These are phyloP conservation scores for Lecanicillium sp. DNA, from an alignment of 2,329 filamentous ascomycete species.

Conservation along the genomic window DNA sequence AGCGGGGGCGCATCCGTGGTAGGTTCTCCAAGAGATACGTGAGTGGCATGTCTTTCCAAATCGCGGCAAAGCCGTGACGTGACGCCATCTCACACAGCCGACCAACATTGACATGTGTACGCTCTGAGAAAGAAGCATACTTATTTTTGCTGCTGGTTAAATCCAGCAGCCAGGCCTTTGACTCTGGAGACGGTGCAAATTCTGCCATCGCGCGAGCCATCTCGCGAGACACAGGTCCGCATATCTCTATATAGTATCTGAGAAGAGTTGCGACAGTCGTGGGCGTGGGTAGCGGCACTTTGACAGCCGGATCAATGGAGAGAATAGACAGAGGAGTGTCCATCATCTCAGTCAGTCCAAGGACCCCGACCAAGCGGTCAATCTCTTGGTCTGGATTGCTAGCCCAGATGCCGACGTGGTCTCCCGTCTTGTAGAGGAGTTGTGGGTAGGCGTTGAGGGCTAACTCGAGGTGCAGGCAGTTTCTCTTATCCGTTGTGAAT, in stretches of 20 bases:
- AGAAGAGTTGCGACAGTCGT: conserved; percentile 31
- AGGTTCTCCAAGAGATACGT: conserved; percentile 49
- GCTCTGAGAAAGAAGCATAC: conserved; percentile 13
- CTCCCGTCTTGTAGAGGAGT: conserved; percentile 29
- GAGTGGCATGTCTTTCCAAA: conserved; percentile 25
- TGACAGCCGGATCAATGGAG: conserved; percentile 14
- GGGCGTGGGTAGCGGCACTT: conserved; percentile 25
- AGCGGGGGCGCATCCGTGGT: conserved; percentile 41
- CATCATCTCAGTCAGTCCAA: conserved; percentile 16
- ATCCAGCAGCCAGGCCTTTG: not conserved
- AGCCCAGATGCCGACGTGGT: conserved; percentile 31
- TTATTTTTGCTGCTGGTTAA: conserved; percentile 25
- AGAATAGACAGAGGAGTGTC: conserved; percentile 17
- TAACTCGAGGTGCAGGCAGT: conserved; percentile 28
- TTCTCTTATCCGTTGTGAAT: conserved; percentile 15
- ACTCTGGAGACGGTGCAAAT: conserved; percentile 43
- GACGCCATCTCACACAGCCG: conserved; percentile 12
- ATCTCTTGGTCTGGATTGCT: conserved; percentile 28
- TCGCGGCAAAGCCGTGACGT: conserved; percentile 8
- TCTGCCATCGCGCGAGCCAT: conserved; percentile 25
- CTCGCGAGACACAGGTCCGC: conserved; percentile 28
- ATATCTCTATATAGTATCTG: conserved; percentile 37
- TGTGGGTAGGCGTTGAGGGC: conserved; percentile 20
- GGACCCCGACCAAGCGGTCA: conserved; percentile 19
- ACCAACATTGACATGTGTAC: conserved; percentile 18